Evolutionary conservation across 1,284 basidiomycete genomes (phyloP).

Genomic region (Trichosporon sp.): DNA sequence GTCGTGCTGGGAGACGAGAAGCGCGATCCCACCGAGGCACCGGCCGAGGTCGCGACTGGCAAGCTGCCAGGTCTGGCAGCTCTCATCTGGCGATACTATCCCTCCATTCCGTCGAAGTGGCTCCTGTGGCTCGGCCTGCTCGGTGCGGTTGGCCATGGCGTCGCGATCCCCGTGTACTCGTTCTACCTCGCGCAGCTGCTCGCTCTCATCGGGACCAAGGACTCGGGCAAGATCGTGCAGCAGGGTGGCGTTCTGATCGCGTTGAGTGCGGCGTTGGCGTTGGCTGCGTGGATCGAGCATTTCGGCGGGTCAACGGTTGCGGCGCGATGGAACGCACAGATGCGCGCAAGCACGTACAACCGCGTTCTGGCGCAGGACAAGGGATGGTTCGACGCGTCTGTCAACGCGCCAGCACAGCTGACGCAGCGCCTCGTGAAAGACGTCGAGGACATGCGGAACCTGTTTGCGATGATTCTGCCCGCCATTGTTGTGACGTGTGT

Average conservation of each 20-base stretch:
- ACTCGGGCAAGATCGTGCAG: constrained; percentile 66
- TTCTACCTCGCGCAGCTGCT: constrained; percentile 82
- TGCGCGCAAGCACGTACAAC: constrained; percentile 67
- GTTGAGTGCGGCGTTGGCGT: constrained; percentile 73
- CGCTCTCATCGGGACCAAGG: constrained; percentile 73
- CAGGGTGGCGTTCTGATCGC: constrained; percentile 62
- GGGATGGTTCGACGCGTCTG: constrained; percentile 78
- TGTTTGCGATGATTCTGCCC: constrained; percentile 74
- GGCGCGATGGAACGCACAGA: constrained; percentile 71
- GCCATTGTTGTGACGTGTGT: constrained; percentile 72
- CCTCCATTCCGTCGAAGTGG: constrained; percentile 73
- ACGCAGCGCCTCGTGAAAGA: constrained; percentile 85
- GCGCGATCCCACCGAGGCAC: neutral
- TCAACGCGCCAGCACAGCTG: constrained; percentile 68
- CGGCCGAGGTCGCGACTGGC: neutral
- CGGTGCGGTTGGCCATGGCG: constrained; percentile 69
- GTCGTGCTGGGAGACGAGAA: neutral
- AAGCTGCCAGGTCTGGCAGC: constrained; percentile 52
- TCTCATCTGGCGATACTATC: constrained; percentile 67
- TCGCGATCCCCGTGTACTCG: constrained; percentile 88
- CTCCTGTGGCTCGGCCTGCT: constrained; percentile 70
- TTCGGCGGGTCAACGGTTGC: constrained; percentile 73
- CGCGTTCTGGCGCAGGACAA: constrained; percentile 80
- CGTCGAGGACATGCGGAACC: constrained; percentile 79
- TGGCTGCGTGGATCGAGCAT: constrained; percentile 72